Conservation (phyloP, 306 rosid genomes). For the Quercus parvula region DNA sequence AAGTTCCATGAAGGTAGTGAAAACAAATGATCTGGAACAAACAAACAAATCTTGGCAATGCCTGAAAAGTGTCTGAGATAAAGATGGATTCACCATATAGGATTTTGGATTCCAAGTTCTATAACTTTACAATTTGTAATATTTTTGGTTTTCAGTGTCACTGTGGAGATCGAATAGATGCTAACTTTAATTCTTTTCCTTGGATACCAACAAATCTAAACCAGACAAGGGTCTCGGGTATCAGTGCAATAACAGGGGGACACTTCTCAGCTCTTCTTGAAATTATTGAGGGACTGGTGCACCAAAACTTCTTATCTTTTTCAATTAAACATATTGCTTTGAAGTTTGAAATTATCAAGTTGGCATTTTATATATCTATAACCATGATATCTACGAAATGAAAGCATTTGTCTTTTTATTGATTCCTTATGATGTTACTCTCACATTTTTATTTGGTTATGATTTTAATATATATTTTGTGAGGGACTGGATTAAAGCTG, state of each 20-base stretch:
- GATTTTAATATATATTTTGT: no score
- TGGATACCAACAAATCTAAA: constrained; percentile 36
- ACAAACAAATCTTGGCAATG: constrained; percentile 22
- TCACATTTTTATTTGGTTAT: no score
- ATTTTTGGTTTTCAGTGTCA: constrained; percentile 18
- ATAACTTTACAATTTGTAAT: not conserved
- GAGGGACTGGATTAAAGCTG: no score
- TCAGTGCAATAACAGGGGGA: not conserved
- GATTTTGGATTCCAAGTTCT: not conserved
- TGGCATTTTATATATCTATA: no score
- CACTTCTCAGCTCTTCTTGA: not conserved
- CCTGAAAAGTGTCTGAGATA: constrained; percentile 6
- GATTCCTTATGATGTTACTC: no score
- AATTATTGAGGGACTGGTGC: no score
- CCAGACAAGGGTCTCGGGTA: constrained; percentile 33
- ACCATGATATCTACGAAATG: no score
- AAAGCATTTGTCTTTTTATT: no score
- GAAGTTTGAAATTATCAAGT: no score
- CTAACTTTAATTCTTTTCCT: constrained; percentile 24
- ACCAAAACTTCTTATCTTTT: no score
- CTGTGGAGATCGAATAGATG: constrained; percentile 9
- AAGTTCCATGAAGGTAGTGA: constrained; percentile 38
- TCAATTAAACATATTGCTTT: no score
- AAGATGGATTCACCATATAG: not conserved
- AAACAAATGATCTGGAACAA: not conserved